A percentile compares a stretch with the other conserved stretches of the same genome.
These are phyloP conservation scores for Sanghuangporus weigelae DNA, from an alignment of 1,284 basidiomycete genomes.

Conservation along the genomic window DNA sequence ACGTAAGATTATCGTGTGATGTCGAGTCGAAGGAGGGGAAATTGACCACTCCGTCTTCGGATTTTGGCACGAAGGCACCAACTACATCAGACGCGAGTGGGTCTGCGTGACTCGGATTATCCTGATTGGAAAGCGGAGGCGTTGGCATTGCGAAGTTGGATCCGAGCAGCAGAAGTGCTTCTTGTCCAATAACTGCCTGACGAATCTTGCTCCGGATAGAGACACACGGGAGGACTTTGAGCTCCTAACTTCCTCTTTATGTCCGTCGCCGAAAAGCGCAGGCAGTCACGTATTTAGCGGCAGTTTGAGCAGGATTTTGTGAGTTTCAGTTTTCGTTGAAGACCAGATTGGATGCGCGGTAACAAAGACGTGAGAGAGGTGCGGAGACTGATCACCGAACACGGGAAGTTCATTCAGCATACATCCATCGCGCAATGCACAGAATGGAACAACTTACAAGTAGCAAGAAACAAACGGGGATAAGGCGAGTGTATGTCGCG, in stretches of 20 bases:
- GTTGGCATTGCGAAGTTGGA: conserved; percentile 4
- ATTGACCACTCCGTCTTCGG: conserved; percentile 4
- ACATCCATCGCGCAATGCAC: background rate
- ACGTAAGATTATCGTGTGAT: conserved; percentile 13
- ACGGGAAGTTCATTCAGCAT: background rate
- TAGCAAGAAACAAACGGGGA: background rate
- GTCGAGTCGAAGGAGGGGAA: conserved; percentile 7
- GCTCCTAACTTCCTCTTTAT: background rate
- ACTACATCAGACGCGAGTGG: conserved; percentile 1
- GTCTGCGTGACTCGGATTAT: conserved; percentile 1
- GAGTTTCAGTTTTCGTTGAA: background rate
- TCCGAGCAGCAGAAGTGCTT: background rate
- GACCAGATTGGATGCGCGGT: background rate
- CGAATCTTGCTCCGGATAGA: background rate
- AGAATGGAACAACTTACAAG: background rate
- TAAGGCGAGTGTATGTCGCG: background rate
- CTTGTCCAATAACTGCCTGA: background rate
- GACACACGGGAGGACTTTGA: background rate
- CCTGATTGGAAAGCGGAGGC: background rate
- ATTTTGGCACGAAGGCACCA: conserved; percentile 8
- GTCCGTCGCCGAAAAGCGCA: background rate
- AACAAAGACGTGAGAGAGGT: background rate
- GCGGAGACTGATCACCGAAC: background rate
- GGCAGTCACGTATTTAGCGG: background rate
- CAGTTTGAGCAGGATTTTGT: background rate